Conservation (phyloP, 352 stramenopile species). For the Pythium monospermum region DNA sequence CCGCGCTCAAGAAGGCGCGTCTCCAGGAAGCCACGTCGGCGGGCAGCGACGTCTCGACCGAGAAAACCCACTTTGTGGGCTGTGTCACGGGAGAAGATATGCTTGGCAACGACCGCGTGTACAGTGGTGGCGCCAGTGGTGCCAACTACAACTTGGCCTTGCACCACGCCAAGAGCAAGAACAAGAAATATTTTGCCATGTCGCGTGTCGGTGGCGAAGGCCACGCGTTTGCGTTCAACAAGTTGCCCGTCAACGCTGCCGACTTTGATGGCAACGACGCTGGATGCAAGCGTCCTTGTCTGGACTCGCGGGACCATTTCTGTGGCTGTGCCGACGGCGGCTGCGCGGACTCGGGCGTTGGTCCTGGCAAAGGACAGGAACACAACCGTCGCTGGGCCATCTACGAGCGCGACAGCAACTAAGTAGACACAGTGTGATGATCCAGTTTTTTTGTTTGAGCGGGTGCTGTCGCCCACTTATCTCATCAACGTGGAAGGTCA, state of each 20-base stretch:
- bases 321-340: constrained; percentile 84
- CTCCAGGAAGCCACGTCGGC: constrained; percentile 39
- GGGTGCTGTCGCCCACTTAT: too few relatives aligned
- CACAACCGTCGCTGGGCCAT: constrained; percentile 89
- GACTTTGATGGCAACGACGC: constrained; percentile 77
- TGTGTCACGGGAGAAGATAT: constrained; percentile 81
- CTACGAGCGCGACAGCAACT: constrained; percentile 64
- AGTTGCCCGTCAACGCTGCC: constrained; percentile 53
- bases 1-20: constrained; percentile 55
- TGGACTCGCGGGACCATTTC: constrained; percentile 65
- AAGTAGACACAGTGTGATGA: background rate
- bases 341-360: constrained; percentile 67
- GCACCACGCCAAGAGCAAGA: constrained; percentile 74
- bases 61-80: constrained; percentile 80
- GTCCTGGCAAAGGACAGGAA: constrained; percentile 71
- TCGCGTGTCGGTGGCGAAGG: constrained; percentile 71
- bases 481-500: too few relatives aligned
- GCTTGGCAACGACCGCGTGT: constrained; percentile 83
- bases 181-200: constrained; percentile 88
- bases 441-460: too few relatives aligned
- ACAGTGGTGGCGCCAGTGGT: constrained; percentile 80
- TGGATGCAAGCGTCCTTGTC: constrained; percentile 72
- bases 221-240: constrained; percentile 89
- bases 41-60: constrained; percentile 55
- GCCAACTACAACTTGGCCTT: constrained; percentile 89